phyloP scores from a whole-genome alignment of 495 filamentous ascomycete species.

The Penicillium nucicola region DNA sequence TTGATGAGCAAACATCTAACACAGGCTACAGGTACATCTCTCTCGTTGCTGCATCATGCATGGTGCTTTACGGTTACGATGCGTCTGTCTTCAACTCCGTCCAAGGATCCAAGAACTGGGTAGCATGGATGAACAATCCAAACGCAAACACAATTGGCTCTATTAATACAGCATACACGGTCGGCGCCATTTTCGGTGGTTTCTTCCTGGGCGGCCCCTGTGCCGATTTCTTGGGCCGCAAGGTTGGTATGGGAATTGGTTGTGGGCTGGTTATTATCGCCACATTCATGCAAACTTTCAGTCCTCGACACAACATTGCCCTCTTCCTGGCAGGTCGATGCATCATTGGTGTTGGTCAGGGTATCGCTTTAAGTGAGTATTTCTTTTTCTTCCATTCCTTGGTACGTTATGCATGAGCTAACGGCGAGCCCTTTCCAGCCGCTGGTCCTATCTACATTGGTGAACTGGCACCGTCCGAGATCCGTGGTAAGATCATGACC shows the following conservation, averaged over 20 bases:
- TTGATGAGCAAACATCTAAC: neutral
- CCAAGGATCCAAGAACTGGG: conserved; percentile 57
- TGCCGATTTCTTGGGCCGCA: conserved; percentile 56
- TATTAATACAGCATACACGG: conserved; percentile 61
- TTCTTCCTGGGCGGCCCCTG: conserved; percentile 57
- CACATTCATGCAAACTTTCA: conserved; percentile 61
- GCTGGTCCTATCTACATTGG: conserved; percentile 62
- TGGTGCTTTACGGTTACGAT: conserved; percentile 68
- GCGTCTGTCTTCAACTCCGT: conserved; percentile 64
- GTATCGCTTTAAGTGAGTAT: conserved; percentile 57
- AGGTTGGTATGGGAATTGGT: conserved; percentile 55
- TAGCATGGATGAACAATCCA: conserved; percentile 54
- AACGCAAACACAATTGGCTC: conserved; percentile 50
- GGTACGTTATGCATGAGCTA: neutral
- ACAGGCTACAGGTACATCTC: conserved; percentile 52
- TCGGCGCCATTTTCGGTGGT: conserved; percentile 60
- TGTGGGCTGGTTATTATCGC: conserved; percentile 56
- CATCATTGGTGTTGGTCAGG: conserved; percentile 63
- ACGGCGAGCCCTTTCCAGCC: conserved; percentile 23
- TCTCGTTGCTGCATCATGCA: conserved; percentile 59
- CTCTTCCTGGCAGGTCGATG: conserved; percentile 60
- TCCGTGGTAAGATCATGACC: conserved; percentile 63
- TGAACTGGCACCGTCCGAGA: conserved; percentile 55
- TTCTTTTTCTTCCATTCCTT: neutral
- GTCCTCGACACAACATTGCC: conserved; percentile 52